Evolutionary conservation across 306 rosid species (phyloP), one percentile per base, ranked within the genome.

Genomic region (Casuarina glauca): DNA sequence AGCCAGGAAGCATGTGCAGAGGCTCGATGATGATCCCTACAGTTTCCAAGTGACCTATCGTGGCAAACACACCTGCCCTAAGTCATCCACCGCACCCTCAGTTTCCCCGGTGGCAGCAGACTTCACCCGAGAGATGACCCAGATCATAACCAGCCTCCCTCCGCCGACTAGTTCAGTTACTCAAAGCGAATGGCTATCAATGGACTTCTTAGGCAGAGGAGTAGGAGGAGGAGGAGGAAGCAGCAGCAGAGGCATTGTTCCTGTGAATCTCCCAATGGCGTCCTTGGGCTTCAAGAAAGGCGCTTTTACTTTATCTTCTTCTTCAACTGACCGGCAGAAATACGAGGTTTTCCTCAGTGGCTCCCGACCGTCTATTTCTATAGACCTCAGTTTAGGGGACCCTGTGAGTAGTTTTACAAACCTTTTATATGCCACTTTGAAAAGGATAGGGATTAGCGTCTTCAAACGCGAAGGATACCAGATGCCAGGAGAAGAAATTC

Each of bases 11-110:
- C 97, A 78, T 74, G 93, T 91, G 44, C 97, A 93, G 72, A 69
- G 96, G 69, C 72, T 73, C 8, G 87, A 93, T 54, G 20, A 74
- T 3, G 83, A 87, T 38, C 93, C 90, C 63, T 63, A 7, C 73
- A 80, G 76, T 16, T 93, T 83, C n/a, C 87, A 82, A 69, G 88
- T 93, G 8, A 82, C 81, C 50, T 93, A 93, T 75, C 71, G 86
- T 17, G 87, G 85, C 1, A 72, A 66, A 0, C 97, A 93, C 84
- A 91, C 86, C 0, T 91, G 98, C 75, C 90, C 85, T 70, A 82
- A 81, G 89, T 91, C 96, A 10, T 82, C 89, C 70, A 93, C 96
- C 0, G 91, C 94, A 15, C 97, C 97, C 67, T 85, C 91, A 32
- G 35, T 42, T 38, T 76, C 81, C 0, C 89, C 74, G 4, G 35